Evolutionary conservation across 1,139 yeast species (phyloP), one percentile per base, ranked within the genome.

Genomic region (Suhomyces atakaporum): DNA sequence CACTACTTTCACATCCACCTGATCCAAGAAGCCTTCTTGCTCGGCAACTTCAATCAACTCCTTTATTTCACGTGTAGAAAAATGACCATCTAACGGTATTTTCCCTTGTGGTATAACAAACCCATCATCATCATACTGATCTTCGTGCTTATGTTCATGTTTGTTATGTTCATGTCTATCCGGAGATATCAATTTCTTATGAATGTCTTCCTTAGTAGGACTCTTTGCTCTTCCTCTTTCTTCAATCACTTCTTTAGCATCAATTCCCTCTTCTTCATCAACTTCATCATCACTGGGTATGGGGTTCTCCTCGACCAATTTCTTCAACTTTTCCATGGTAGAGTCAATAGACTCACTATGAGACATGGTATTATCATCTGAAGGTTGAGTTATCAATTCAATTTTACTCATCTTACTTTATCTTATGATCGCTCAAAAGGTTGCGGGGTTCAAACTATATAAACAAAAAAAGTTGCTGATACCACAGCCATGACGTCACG

Each of bases 31-130:
- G 0, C 69, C 69, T 35, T 61, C 59, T 3, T 54, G 43, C 38
- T 66, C 55, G 16, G 73, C 69, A 12, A 60, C 25, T 7, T 53
- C 51, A 5, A 68, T 56, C 38, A 68, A 49, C 25, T 58, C 56
- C 35, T 54, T 47, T 14, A 68, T 44, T 41, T 68, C 73, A 4
- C 45, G 46, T 5, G 72, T 58, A 4, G 73, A 61, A 42, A 68
- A 68, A 44, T 68, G 69, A 7, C 72, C 69, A 39, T 68, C 73
- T 21, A 68, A 36, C 0, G 73, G 73, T 7, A 68, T 62, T 41
- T 63, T 68, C 1, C 71, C 73, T 24, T 47, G 46, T 2, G 73
- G 73, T 10, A 67, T 51, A 35, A 53, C 62, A 38, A 66, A 62
- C 11, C 73, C 73, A 35, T 67, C 73, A 6, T 51, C 42, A 42